Conservation (phyloP, 768 basidiomycete genomes). For the Clavaria fumosa region DNA sequence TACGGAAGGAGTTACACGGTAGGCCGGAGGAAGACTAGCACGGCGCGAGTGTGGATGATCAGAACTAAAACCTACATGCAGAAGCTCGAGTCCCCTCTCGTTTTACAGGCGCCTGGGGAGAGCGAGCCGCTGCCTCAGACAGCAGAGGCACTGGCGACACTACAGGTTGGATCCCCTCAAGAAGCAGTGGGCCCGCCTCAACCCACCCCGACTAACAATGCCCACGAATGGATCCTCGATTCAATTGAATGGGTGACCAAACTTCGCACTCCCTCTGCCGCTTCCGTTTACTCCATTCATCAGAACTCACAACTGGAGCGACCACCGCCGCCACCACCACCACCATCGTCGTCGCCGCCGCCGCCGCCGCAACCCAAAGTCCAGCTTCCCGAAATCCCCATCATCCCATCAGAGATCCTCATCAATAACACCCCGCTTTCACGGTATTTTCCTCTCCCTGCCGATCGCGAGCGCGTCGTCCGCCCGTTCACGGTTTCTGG, state of each 20-base stretch:
- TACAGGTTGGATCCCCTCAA: background rate
- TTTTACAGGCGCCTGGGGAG: background rate
- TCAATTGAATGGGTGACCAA: too few species aligned
- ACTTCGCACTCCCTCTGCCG: background rate
- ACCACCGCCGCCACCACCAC: slow-evolving; percentile 5
- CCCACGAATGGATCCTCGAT: background rate
- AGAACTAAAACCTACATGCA: slow-evolving; percentile 24
- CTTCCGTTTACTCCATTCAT: too few species aligned
- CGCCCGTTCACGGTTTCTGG: slow-evolving; percentile 78
- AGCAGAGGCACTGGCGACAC: background rate
- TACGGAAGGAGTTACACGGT: slow-evolving; percentile 76
- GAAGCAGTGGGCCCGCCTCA: background rate
- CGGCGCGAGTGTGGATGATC: slow-evolving; percentile 90
- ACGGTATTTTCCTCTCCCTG: slow-evolving; percentile 57
- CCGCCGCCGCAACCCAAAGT: slow-evolving; percentile 11
- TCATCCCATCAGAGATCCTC: slow-evolving; percentile 52
- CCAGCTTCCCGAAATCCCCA: too few species aligned
- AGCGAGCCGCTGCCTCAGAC: background rate
- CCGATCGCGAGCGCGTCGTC: slow-evolving; percentile 69
- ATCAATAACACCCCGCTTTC: slow-evolving; percentile 75
- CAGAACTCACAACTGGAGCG: too few species aligned
- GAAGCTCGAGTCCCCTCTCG: background rate
- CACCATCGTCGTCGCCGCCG: slow-evolving; percentile 4
- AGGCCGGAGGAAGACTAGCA: slow-evolving; percentile 79
- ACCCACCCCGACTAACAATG: background rate